Evolutionary conservation across 2,329 filamentous ascomycete genomes (phyloP).

Genomic region (Fusarium mexicanum): DNA sequence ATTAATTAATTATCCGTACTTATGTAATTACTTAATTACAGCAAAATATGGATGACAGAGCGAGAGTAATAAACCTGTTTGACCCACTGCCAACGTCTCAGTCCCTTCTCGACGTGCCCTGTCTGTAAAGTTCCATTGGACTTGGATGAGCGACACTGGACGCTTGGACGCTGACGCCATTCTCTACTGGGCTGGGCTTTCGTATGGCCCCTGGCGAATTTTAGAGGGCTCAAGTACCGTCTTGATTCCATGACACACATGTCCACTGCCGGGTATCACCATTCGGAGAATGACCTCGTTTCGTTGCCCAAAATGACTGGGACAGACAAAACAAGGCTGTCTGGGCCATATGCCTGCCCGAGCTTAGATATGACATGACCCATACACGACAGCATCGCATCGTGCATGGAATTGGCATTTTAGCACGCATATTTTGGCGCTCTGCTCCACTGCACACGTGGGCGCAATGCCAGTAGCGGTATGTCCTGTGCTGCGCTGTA

Average conservation of each 20-base stretch:
- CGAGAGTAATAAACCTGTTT: slow-evolving; percentile 16
- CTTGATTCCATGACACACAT: not conserved
- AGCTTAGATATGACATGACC: slow-evolving; percentile 5
- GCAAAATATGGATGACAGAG: not conserved
- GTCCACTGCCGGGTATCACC: slow-evolving; percentile 20
- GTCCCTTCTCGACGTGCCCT: slow-evolving; percentile 31
- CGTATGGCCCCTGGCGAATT: slow-evolving; percentile 24
- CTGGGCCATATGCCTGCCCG: not conserved
- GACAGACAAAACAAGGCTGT: not conserved
- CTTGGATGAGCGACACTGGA: slow-evolving; percentile 1
- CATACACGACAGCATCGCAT: slow-evolving; percentile 13
- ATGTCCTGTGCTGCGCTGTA: slow-evolving; percentile 4
- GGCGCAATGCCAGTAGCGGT: slow-evolving; percentile 40
- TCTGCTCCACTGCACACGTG: slow-evolving; percentile 41
- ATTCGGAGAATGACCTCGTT: slow-evolving; percentile 4
- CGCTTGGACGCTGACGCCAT: slow-evolving; percentile 42
- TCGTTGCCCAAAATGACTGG: not conserved
- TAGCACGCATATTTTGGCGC: slow-evolving; percentile 11
- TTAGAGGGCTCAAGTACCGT: slow-evolving; percentile 33
- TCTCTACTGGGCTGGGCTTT: slow-evolving; percentile 6
- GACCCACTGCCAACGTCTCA: slow-evolving; percentile 35
- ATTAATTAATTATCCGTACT: too few relatives aligned
- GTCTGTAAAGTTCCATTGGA: slow-evolving; percentile 9
- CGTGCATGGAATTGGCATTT: slow-evolving; percentile 2
- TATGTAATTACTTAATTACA: not conserved